Evolutionary conservation across 1,284 basidiomycete species (phyloP), one percentile per base, ranked within the genome.

Genomic region (Cutaneotrichosporon sp.): DNA sequence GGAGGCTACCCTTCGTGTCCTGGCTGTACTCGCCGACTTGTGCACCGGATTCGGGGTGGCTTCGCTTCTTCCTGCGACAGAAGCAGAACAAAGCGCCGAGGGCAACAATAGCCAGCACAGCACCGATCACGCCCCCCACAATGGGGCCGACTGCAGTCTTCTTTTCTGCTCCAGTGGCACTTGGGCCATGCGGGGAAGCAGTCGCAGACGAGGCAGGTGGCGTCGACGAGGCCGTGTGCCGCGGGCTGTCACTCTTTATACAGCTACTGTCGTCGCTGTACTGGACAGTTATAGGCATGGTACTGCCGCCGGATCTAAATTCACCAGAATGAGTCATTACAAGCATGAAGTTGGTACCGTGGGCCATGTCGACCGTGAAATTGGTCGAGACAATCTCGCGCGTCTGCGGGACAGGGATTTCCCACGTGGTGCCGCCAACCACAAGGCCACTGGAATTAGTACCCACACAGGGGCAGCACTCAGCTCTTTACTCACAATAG

Each of bases 311-410:
- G 2, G 70, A 69, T 32, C 63, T 60, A 37, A 63, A 62, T 24
- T 41, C 49, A 12, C 71, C 68, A 5, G 52, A 49, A 49, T 71
- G 66, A n/a, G 60, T 51, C 71, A 73, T 73, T 47, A 67, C 51
- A 1, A 73, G 56, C 10, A 71, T 27, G 44, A 66, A 68, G 43
- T 61, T 37, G 3, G 71, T 73, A 3, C 64, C 64, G 2, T 49
- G 27, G 10, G 54, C 51, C 14, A 73, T 65, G 50, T 71, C 54
- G 22, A 70, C 69, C 3, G 54, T 57, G 68, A 68, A 73, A 51
- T 65, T 57, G 14, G 35, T 32, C 19, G 17, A 19, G 17, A 22
- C 17, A 2, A n/a, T 7, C 38, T 49, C 20, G 11, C 24, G n/a
- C 9, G 31, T 41, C 50, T 48, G 17, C 11, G 64, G 58, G n/a